Base-by-base conservation (phyloP, 257 asterid species). In the Nicotiana knightiana region DNA sequence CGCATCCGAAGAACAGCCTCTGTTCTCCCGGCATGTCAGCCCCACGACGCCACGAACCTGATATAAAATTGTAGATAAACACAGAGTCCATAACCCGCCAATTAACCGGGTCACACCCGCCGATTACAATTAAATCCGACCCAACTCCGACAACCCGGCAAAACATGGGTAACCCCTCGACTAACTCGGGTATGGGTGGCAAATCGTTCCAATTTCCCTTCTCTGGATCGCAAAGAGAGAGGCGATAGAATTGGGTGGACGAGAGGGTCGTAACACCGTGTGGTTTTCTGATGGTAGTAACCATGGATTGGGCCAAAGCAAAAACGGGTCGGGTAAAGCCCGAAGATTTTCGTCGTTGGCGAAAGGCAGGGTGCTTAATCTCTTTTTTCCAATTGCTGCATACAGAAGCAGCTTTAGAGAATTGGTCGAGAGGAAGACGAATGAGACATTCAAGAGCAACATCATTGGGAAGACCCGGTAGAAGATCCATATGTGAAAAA, bases 401-500 rank as follows among this genome's bases (percentile, higher is more conserved):
- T 4, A 82, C 88, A 1, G 88, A 82, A 63, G 86, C 67, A 55
- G 73, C 86, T 33, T 18, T 55, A 3, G 82, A 71, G 4, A 79
- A 35, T 37, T 82, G 80, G 21, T 79, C 4, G 59, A 70, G 43
- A 18, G 85, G 85, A 70, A 86, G 76, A 4, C 87, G 85, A 48
- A 81, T 66, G 2, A 86, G 70, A 46, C 89, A 86, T 33, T 86
- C 81, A 11, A 81, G 4, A 11, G 80, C 85, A 11, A 83, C 48
- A 61, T 86, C 86, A 57, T 86, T 18, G 7, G 86, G 80, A 39
- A 86, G 86, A 28, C 86, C 86, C 3, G 88, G 88, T 65, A 86
- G 67, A 70, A 89, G 85, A 73, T 87, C 91, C 91, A 89, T 89
- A 18, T 43, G 48, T 43, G 57, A 46, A 63, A 62, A 64, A 28